A percentile compares a stretch with the other conserved stretches of the same genome.
phyloP scores from a whole-genome alignment of 2,329 filamentous ascomycete genomes.

The Colletotrichum coccodes region DNA sequence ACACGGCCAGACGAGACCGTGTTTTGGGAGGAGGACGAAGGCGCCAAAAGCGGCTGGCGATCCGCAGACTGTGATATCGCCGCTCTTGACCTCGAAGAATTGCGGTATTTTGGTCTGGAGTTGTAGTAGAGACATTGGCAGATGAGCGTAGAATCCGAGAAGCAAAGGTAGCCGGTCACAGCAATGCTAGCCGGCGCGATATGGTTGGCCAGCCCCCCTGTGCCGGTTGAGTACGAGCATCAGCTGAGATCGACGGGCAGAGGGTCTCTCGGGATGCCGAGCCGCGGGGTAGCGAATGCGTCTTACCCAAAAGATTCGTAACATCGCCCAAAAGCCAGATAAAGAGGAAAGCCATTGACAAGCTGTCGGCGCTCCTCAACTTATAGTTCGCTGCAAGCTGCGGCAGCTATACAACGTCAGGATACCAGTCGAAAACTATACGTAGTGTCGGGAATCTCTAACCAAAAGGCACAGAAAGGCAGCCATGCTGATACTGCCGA shows the following conservation, averaged over 20 bases:
- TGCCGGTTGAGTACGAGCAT: too few species aligned
- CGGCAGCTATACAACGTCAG: neutral
- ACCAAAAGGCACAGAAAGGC: constrained; percentile 27
- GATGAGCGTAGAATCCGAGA: constrained; percentile 24
- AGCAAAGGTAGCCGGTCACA: constrained; percentile 13
- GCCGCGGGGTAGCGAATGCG: neutral
- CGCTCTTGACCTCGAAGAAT: neutral
- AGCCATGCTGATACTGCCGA: constrained; percentile 28
- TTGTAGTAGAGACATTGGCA: constrained; percentile 25
- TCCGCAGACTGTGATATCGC: neutral
- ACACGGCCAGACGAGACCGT: neutral
- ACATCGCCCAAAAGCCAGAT: constrained; percentile 18
- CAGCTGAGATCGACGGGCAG: neutral
- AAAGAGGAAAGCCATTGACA: constrained; percentile 24
- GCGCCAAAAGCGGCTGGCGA: neutral
- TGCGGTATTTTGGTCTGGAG: neutral
- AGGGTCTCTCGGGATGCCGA: neutral
- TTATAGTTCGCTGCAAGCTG: constrained; percentile 20
- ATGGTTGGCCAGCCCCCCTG: constrained; percentile 11
- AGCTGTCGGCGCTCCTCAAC: constrained; percentile 18
- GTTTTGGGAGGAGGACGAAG: neutral
- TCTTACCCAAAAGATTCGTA: constrained; percentile 16
- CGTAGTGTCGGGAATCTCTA: too few species aligned
- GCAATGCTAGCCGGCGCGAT: constrained; percentile 21
- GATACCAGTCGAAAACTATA: too few species aligned